Base-by-base conservation (phyloP, 2,329 filamentous ascomycete species). In the Hymenoscyphus scutula region DNA sequence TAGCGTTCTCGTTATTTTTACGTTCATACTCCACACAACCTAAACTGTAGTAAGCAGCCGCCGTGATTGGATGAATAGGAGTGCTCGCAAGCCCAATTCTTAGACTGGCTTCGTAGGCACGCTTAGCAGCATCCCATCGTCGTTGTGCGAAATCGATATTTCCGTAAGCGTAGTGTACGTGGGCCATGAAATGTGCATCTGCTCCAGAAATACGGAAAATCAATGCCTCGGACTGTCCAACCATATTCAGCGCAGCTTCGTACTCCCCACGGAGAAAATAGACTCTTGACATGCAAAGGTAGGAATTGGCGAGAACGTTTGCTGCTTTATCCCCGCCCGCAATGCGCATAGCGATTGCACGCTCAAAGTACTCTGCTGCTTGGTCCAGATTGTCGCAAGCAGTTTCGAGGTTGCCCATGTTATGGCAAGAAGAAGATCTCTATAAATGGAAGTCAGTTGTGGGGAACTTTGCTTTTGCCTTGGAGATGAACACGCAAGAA, bases 371-470 rank as follows among this genome's bases (percentile, higher is more conserved):
- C 1, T 64, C 56, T 48, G 62, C 65, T 4, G 67, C 60, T 32
- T 68, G 60, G 5, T 64, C 53, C n/a, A 60, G 23, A 55, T 69
- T 69, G 5, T 58, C 67, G 3, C 34, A 29, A 1, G 67, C 63
- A 5, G 59, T 25, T 58, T 70, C 66, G 2, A 69, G 61, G 45
- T 68, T 68, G 15, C 65, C 68, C 60, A 70, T 63, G 45, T 69
- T 70, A 53, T 69, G 64, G 58, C 63, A 64, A 5, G 58, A 62
- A 45, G 48, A 58, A 37, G 53, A 5, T 8, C 32, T 34, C 7
- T 34, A 34, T 29, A 55, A 59, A 62, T 32, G 65, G 57, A 15
- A 60, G 29, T 41, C 64, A 38, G 11, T 65, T 55, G n/a, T 61
- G 23, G 5, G 48, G 32, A 6, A 30, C 29, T 30, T 30, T 30